Base-by-base conservation (phyloP, 768 basidiomycete genomes). In the Thelephora aurantiotincta region DNA sequence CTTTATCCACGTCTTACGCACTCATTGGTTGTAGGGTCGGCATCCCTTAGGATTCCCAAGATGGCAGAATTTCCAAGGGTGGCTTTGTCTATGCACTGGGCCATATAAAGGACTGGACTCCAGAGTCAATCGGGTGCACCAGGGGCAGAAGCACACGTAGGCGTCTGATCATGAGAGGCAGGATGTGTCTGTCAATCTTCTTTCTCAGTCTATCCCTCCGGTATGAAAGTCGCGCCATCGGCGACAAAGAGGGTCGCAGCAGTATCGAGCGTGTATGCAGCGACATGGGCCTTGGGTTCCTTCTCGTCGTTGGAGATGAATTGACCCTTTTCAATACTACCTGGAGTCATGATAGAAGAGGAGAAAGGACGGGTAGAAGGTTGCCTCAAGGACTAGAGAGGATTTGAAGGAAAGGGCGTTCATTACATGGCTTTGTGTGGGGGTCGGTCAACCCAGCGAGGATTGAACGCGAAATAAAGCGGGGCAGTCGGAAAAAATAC, bases 51-150 rank as follows among this genome's bases (percentile, higher is more conserved):
- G 55, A 85, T 84, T 1, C 83, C 83, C 38, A 86, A 68, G 51
- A 85, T 82, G 1, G 82, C 75, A 0, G 80, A 56, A 49, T 70
- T 75, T 1, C 80, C 81, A 3, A 84, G 64, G 0, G 82, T 85
- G 0, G 76, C 78, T 62, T 83, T 83, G 52, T 84, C 82, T 78
- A 83, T 83, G 50, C 78, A 83, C 57, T 84, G 81, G n/a, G 85
- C 70, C 73, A 82, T 78, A 50, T 52, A 48, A 3, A 50, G 54
- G 9, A 49, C 58, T 54, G 18, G 33, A 46, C 36, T 53, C 33
- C 45, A n/a, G 34, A 43, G 36, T 23, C 14, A 41, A 2, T 18
- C 12, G 12, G 9, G 38, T 14, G 23, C 1, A 46, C 37, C 1
- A 42, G 18, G 1, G 35, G 3, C 14, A 9, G 44, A 30, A 35